phyloP scores from a whole-genome alignment of 2,329 filamentous ascomycete species.

The Diaporthe nobilis region DNA sequence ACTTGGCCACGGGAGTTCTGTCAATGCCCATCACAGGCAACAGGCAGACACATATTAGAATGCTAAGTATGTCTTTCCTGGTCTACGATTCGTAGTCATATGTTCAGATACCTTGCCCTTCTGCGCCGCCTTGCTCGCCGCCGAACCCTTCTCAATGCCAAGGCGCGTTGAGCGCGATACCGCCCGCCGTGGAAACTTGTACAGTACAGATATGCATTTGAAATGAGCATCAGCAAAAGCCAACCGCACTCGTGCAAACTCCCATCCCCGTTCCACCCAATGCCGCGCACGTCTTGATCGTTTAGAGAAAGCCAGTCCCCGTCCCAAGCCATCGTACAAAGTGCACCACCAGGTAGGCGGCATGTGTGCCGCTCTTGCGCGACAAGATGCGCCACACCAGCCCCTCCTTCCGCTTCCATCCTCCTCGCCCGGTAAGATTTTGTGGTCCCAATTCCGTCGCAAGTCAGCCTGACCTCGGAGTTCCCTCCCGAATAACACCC shows the following conservation, averaged over 20 bases:
- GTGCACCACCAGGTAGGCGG: background rate
- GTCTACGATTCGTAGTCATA: slow-evolving; percentile 29
- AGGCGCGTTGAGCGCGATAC: slow-evolving; percentile 15
- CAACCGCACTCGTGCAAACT: slow-evolving; percentile 14
- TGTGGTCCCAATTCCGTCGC: background rate
- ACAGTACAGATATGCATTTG: slow-evolving; percentile 36
- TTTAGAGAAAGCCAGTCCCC: background rate
- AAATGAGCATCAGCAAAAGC: slow-evolving; percentile 26
- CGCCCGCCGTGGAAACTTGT: slow-evolving; percentile 23
- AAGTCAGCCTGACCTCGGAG: background rate
- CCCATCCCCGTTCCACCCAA: background rate
- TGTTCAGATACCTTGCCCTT: slow-evolving; percentile 28
- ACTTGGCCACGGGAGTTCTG: background rate
- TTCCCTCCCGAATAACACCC: background rate
- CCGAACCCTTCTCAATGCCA: background rate
- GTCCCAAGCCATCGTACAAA: slow-evolving; percentile 13
- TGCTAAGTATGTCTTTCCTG: slow-evolving; percentile 19
- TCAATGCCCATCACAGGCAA: background rate
- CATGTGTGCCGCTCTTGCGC: background rate
- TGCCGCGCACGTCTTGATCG: background rate
- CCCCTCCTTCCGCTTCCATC: background rate
- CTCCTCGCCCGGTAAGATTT: background rate
- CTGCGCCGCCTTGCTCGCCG: slow-evolving; percentile 2
- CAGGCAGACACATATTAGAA: slow-evolving; percentile 15
- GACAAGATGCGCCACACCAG: background rate